Percentiles rank a stretch among this genome's conserved stretches.
phyloP scores from a whole-genome alignment of 169 alveolate species.

The Eimeria maxima region DNA sequence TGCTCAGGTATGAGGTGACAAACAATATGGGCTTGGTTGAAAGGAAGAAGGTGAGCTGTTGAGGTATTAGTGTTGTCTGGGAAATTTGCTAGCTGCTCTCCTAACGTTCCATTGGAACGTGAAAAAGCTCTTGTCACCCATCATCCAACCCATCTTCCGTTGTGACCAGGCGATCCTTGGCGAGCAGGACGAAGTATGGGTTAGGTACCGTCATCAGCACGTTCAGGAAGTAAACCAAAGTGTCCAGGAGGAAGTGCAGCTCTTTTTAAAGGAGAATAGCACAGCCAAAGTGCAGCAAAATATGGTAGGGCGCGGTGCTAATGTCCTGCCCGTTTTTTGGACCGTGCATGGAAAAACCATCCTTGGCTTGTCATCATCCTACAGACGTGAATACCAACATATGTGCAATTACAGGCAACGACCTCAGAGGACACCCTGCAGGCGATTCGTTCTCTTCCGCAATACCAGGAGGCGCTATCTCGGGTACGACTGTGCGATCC shows the following conservation, averaged over 20 bases:
- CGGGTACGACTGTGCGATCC: constrained; percentile 40
- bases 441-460: constrained; percentile 83
- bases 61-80: not conserved
- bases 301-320: constrained; percentile 53
- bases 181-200: constrained; percentile 84
- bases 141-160: not conserved
- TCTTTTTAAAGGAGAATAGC: constrained; percentile 77
- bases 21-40: constrained; percentile 58
- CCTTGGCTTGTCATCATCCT: not conserved
- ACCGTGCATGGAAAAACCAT: not conserved
- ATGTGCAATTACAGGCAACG: constrained; percentile 64
- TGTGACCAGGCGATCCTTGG: constrained; percentile 79
- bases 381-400: not conserved
- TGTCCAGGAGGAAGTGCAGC: constrained; percentile 78
- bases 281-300: constrained; percentile 75
- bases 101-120: not conserved
- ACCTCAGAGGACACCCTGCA: constrained; percentile 71
- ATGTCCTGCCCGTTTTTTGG: not conserved
- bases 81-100: not conserved
- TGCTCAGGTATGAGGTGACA: constrained; percentile 65
- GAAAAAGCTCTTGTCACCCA: not conserved
- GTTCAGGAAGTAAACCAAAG: constrained; percentile 74
- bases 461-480: constrained; percentile 84
- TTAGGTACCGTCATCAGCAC: constrained; percentile 83
- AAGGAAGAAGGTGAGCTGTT: constrained; percentile 69